Evolutionary conservation across 306 rosid species (phyloP), one percentile per base, ranked within the genome.

Genomic region (Sechiopsis laciniata): DNA sequence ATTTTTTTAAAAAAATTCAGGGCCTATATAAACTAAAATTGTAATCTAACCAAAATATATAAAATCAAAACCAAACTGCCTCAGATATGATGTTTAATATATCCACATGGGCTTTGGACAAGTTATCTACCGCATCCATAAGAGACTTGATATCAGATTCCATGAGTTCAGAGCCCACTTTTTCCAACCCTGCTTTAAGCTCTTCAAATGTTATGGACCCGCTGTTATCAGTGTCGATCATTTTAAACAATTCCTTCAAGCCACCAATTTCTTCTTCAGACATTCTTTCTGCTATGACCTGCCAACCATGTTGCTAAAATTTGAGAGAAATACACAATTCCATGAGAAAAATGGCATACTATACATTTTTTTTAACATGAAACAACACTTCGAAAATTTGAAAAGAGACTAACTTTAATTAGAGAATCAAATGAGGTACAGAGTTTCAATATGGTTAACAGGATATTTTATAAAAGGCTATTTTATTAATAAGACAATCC

Each of bases 181-280:
- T 83, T 82, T 61, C 82, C 81, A 91, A 77, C 68, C 96, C 97
- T 51, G 69, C 86, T 82, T 91, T 91, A 71, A 91, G 96, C 70
- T 91, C 97, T 80, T 91, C 97, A 78, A 78, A 91, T 78, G 97
- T 91, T 72, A 91, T 89, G 6, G 97, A 78, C 48, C 97, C 97
- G 8, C 93, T 89, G 63, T 80, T 83, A 82, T 91, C 97, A 0
- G 91, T 79, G 77, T 91, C 97, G 55, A 91, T 89, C 97, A 91
- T 89, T 77, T 82, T 91, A 76, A 91, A 91, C 80, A 91, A 74
- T 87, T 91, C 96, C 81, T 87, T 91, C 59, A 91, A 75, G 52
- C 97, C 97, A 50, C 97, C 97, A 64, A 91, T 91, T 80, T 91
- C 97, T 87, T 91, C 97, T 76, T 91, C 97, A 45, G 97, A 91